A percentile compares a stretch with the other conserved stretches of the same genome.
Evolutionary conservation across 176 grass and related monocot genomes (phyloP).

Genomic region (Triticum aestivum): IWGSC_CS_RefSeq_v2.1 NC_057799.1:392962036-392962535

Average conservation of each 20-base stretch:
- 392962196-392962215: slow-evolving; percentile 99
- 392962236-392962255: slow-evolving; percentile 63
- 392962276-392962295: slow-evolving; percentile 94
- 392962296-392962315: slow-evolving; percentile 98
- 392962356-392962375: neutral
- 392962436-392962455: neutral
- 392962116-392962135: slow-evolving; percentile 92
- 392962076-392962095: slow-evolving; percentile 86
- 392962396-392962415: no score
- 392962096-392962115: slow-evolving; percentile 92
- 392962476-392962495: neutral
- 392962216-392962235: slow-evolving; percentile 59
- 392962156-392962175: slow-evolving; percentile 92
- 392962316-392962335: slow-evolving; percentile 87
- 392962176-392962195: slow-evolving; percentile 78
- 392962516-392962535: slow-evolving; percentile 97
- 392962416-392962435: no score
- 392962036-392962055: slow-evolving; percentile 97
- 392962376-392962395: neutral
- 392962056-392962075: slow-evolving; percentile 92
- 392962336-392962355: slow-evolving; percentile 39
- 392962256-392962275: slow-evolving; percentile 89
- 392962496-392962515: slow-evolving; percentile 64
- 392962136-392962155: slow-evolving; percentile 98
- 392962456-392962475: neutral